Base-by-base conservation (phyloP, 2,329 filamentous ascomycete genomes). In the Catunica adiposa region DNA sequence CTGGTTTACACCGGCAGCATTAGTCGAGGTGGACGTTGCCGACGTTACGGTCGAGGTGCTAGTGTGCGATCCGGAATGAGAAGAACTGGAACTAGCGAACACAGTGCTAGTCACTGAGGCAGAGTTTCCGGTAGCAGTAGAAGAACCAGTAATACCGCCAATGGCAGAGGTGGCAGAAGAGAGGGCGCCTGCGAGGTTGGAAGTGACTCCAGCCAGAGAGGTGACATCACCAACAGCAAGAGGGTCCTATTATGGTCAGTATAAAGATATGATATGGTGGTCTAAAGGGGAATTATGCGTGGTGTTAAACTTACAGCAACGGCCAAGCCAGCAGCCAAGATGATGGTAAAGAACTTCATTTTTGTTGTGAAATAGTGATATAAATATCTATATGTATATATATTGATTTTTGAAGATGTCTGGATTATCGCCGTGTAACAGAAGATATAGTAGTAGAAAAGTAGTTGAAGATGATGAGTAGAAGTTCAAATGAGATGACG, bases 311-410 rank as follows among this genome's bases (percentile, higher is more conserved):
- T 34, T 62, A 67, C 66, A 61, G 66, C 58, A 52, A 63, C 63
- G 47, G 69, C 61, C 60, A 64, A 62, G 55, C 67, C 58, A 59
- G 50, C 51, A 20, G 68, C 46, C 55, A 64, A 61, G 47, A 63
- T 60, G 29, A 44, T 31, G 61, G 62, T 62, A 62, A 66, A 63
- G 65, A 68, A 66, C 66, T 69, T 69, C 69, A 71, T 70, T 56
- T 23, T 54, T n/a, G n/a, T n/a, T n/a, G n/a, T n/a, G n/a, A n/a
- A n/a, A n/a, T n/a, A n/a, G n/a, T n/a, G n/a, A n/a, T n/a, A n/a
- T n/a, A n/a, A n/a, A n/a, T n/a, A n/a, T n/a, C n/a, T n/a, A n/a
- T n/a, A n/a, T n/a, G n/a, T n/a, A n/a, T n/a, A n/a, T n/a, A n/a
- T n/a, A n/a, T n/a, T n/a, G n/a, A n/a, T n/a, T n/a, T n/a, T n/a